These are phyloP conservation scores for Pseudogymnoascus sp. DNA, from an alignment of 2,329 filamentous ascomycete species.

Conservation along the genomic window DNA sequence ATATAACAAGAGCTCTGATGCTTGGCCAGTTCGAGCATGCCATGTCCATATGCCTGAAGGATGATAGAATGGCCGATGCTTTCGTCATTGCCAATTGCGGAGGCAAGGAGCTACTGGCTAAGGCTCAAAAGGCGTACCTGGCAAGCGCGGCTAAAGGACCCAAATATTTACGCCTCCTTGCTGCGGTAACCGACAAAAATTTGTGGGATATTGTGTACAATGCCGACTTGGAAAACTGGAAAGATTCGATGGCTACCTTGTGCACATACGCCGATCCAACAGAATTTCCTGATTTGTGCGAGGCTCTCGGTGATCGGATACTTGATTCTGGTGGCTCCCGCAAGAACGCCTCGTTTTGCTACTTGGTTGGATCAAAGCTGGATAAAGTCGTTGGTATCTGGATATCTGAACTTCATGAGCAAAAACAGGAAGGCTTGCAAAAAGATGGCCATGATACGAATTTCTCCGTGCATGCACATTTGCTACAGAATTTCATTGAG, in stretches of 20 bases:
- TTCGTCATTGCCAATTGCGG: constrained; percentile 98
- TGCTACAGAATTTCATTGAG: constrained; percentile 89
- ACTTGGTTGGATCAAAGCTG: constrained; percentile 87
- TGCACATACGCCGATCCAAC: constrained; percentile 90
- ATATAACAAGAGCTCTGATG: constrained; percentile 81
- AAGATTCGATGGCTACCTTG: constrained; percentile 89
- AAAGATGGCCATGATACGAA: constrained; percentile 65
- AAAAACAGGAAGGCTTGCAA: constrained; percentile 68
- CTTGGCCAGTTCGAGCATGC: constrained; percentile 87
- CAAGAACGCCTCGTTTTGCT: constrained; percentile 95
- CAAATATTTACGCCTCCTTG: constrained; percentile 84
- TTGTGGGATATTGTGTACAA: constrained; percentile 98
- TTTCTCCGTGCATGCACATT: constrained; percentile 86
- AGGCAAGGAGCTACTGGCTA: constrained; percentile 86
- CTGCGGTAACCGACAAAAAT: constrained; percentile 91
- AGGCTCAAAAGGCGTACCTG: constrained; percentile 87
- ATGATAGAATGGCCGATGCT: constrained; percentile 87
- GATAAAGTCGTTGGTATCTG: constrained; percentile 96
- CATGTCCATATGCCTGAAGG: constrained; percentile 78
- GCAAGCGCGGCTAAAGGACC: constrained; percentile 68
- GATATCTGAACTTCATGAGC: constrained; percentile 82
- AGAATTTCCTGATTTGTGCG: constrained; percentile 92
- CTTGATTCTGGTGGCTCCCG: constrained; percentile 63
- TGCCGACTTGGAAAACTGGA: constrained; percentile 88
- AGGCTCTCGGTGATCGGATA: constrained; percentile 86